Evolutionary conservation across 176 grass and related monocot genomes (phyloP).

Genomic region (Rhynchospora tenuis): DNA sequence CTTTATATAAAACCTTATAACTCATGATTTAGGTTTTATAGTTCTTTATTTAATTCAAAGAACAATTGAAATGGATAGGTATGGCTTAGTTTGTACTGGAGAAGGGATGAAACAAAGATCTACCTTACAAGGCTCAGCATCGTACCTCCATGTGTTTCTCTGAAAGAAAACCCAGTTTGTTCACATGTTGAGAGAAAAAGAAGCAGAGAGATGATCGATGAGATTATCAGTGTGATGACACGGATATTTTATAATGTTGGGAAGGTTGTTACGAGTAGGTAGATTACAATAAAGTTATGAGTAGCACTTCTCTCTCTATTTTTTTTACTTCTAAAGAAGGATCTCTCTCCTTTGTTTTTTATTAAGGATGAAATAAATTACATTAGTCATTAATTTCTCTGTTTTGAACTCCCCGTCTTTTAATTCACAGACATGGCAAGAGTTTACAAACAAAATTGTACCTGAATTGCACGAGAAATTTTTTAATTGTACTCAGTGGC

Average conservation of each 20-base stretch:
- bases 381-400: not conserved
- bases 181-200: conserved; percentile 32
- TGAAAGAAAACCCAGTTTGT: conserved; percentile 24
- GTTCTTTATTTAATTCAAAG: not conserved
- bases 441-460: not conserved
- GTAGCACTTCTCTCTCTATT: not conserved
- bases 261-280: conserved; percentile 67
- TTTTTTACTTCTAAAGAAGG: not conserved
- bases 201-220: not conserved
- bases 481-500: not conserved
- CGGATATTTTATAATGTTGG: conserved; percentile 24
- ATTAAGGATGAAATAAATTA: not conserved
- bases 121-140: conserved; percentile 16
- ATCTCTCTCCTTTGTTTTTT: not conserved
- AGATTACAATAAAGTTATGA: conserved; percentile 55
- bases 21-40: not conserved
- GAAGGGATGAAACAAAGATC: conserved; percentile 9
- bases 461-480: not conserved
- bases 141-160: conserved; percentile 17
- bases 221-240: conserved; percentile 15
- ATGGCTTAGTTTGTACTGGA: not conserved
- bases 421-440: not conserved
- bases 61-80: conserved; percentile 5
- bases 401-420: not conserved
- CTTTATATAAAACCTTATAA: not conserved